Evolutionary conservation across 75 land plant species (phyloP).

Genomic region (Pinus tabuliformis): DNA sequence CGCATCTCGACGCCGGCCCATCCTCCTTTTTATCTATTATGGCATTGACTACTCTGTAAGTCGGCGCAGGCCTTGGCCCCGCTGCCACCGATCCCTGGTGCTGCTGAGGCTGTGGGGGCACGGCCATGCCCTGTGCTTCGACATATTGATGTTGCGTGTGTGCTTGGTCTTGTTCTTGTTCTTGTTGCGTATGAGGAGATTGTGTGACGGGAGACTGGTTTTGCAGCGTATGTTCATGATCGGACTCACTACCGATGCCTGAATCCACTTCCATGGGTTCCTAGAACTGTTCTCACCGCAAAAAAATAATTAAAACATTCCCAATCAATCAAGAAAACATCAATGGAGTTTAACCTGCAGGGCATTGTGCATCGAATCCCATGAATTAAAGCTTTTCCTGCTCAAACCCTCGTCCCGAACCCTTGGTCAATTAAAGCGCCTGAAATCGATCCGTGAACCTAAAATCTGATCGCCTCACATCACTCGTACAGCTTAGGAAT

Average conservation of each 20-base stretch:
- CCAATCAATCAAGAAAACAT: too few species aligned
- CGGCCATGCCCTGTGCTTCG: slow-evolving; percentile 10
- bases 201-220: neutral
- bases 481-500: too few species aligned
- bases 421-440: too few species aligned
- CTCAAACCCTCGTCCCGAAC: too few species aligned
- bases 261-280: slow-evolving; percentile 42
- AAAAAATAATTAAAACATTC: too few species aligned
- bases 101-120: slow-evolving; percentile 23
- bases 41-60: slow-evolving; percentile 68
- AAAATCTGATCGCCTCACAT: too few species aligned
- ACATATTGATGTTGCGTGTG: neutral
- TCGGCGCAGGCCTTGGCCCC: slow-evolving; percentile 84
- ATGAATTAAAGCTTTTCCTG: too few species aligned
- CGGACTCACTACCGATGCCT: slow-evolving; percentile 34
- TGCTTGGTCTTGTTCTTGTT: neutral
- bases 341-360: too few species aligned
- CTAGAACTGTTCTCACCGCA: neutral
- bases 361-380: too few species aligned
- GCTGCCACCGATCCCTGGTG: slow-evolving; percentile 17
- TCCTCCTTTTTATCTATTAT: slow-evolving; percentile 92
- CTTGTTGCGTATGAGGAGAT: neutral
- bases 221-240: slow-evolving; percentile 14
- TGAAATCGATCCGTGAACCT: too few species aligned
- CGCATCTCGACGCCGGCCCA: slow-evolving; percentile 94